Percentiles rank a stretch among this genome's conserved stretches.
phyloP scores from a whole-genome alignment of 208 protist genomes.

The Herpetomonas samuelpessoai region DNA sequence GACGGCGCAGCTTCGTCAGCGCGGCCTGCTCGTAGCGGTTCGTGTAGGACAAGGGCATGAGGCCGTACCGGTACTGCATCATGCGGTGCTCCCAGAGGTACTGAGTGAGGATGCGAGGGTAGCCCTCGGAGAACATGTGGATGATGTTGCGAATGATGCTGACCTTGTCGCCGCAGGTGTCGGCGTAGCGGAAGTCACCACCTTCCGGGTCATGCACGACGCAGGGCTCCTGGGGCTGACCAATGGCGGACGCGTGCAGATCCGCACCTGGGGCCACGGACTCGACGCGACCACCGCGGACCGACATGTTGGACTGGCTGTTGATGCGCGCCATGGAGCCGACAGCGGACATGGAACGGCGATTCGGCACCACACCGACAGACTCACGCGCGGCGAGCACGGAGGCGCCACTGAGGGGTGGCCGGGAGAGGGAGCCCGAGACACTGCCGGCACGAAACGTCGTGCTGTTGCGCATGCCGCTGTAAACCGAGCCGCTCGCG shows the following conservation, averaged over 20 bases:
- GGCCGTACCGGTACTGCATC: conserved; percentile 74
- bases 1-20: conserved; percentile 54
- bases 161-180: conserved; percentile 37
- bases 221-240: conserved; percentile 10
- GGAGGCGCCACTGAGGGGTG: conserved; percentile 10
- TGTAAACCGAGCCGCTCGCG: conserved; percentile 11
- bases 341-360: conserved; percentile 27
- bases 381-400: conserved; percentile 57
- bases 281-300: not conserved
- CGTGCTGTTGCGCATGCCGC: not conserved
- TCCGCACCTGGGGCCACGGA: conserved; percentile 23
- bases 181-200: conserved; percentile 71
- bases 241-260: not conserved
- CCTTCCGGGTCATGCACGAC: conserved; percentile 86
- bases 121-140: conserved; percentile 92
- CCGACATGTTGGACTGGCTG: not conserved
- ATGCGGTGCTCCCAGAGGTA: conserved; percentile 86
- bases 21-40: conserved; percentile 83
- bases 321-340: conserved; percentile 26
- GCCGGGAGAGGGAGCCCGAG: conserved; percentile 11
- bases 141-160: conserved; percentile 81
- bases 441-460: conserved; percentile 13
- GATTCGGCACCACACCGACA: conserved; percentile 70
- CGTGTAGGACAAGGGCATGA: conserved; percentile 69
- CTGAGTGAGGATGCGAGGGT: conserved; percentile 83